Percentiles rank a stretch among this genome's conserved stretches.
Evolutionary conservation across 1,139 yeast genomes (phyloP).

Genomic region (Yamadazyma friedrichii): DNA sequence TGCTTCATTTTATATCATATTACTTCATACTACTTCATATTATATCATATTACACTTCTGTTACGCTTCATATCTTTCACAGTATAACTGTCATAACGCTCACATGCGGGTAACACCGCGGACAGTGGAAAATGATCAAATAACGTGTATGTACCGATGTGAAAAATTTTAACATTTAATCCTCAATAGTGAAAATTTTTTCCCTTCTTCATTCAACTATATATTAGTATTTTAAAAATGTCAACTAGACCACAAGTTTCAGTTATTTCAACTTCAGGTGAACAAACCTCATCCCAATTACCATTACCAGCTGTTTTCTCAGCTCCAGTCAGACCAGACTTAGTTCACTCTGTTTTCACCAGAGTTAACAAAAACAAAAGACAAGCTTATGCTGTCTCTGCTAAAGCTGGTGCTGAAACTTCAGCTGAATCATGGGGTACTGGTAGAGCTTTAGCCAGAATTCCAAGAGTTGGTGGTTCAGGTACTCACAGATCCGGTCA

Average conservation of each 20-base stretch:
- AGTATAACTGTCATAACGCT: too few species aligned
- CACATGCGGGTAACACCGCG: background rate
- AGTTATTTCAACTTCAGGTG: constrained; percentile 87
- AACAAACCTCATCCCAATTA: constrained; percentile 77
- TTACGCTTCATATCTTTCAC: too few species aligned
- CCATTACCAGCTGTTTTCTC: constrained; percentile 98
- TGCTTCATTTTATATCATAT: too few species aligned
- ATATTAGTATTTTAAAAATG: constrained; percentile 36
- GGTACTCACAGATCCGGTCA: constrained; percentile 99
- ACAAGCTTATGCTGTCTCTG: constrained; percentile 99
- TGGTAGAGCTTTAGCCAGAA: constrained; percentile 99
- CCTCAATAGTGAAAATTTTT: constrained; percentile 11
- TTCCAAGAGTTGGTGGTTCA: constrained; percentile 99
- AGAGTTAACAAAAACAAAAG: constrained; percentile 99
- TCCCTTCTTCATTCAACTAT: constrained; percentile 21
- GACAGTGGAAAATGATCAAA: background rate
- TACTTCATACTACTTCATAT: too few species aligned
- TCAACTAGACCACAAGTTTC: constrained; percentile 94
- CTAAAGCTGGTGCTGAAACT: constrained; percentile 99
- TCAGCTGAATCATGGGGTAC: constrained; percentile 99
- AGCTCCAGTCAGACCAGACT: constrained; percentile 99
- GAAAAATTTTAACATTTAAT: constrained; percentile 2
- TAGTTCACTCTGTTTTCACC: constrained; percentile 98
- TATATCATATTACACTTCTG: too few species aligned
- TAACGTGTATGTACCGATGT: constrained; percentile 6